These are phyloP conservation scores for Microdochium bolleyi DNA, from an alignment of 2,329 filamentous ascomycete genomes.

Conservation along the genomic window DNA sequence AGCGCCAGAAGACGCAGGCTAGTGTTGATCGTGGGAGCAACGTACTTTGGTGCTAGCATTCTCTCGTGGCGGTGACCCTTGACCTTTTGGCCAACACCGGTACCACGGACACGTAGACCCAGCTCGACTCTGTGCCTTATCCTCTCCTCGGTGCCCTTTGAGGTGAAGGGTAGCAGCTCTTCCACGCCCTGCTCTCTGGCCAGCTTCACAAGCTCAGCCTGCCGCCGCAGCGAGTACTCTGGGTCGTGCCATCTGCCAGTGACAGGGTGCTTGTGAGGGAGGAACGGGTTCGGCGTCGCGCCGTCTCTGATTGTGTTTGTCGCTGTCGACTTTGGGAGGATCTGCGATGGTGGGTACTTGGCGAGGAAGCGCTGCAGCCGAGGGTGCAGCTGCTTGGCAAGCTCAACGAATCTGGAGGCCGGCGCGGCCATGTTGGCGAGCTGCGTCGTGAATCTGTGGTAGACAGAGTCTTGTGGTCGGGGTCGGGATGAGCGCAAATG, in stretches of 20 bases:
- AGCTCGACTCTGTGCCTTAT: constrained; percentile 67
- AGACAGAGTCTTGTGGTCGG: constrained; percentile 9
- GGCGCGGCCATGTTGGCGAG: constrained; percentile 10
- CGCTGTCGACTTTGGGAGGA: constrained; percentile 34
- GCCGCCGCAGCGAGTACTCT: constrained; percentile 72
- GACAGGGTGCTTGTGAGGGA: constrained; percentile 65
- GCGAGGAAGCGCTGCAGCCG: constrained; percentile 82
- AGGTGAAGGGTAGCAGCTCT: constrained; percentile 67
- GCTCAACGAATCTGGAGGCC: constrained; percentile 33
- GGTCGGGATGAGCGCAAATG: constrained; percentile 5
- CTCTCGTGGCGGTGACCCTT: constrained; percentile 95
- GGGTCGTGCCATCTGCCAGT: constrained; percentile 83
- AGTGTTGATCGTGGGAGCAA: constrained; percentile 11
- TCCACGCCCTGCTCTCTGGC: constrained; percentile 72
- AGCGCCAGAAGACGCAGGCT: neutral
- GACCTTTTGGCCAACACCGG: constrained; percentile 83
- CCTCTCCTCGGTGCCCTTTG: constrained; percentile 66
- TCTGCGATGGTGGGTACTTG: constrained; percentile 69
- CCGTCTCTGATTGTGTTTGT: constrained; percentile 23
- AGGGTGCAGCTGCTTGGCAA: constrained; percentile 67
- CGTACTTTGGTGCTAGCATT: constrained; percentile 66
- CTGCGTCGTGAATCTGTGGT: neutral
- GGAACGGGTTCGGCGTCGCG: constrained; percentile 68
- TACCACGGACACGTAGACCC: constrained; percentile 82
- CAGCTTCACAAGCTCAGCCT: constrained; percentile 86